Evolutionary conservation across 208 protist genomes (phyloP), one percentile per base, ranked within the genome.

Genomic region (Crithidia expoeki): DNA sequence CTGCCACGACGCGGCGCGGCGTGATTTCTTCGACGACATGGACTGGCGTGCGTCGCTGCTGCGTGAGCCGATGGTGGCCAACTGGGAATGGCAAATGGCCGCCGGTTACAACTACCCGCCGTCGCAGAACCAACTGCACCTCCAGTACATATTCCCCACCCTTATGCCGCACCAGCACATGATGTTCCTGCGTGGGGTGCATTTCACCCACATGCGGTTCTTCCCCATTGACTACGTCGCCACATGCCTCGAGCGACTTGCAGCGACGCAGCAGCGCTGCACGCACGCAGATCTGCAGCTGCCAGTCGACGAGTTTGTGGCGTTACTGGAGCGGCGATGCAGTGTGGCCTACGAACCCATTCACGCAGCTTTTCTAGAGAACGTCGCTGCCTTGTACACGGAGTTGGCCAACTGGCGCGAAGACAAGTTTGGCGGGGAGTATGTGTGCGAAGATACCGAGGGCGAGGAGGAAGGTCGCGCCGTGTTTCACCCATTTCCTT

Each of bases 81-180:
- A 56, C 10, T 28, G 55, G 52, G 68, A 81, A 27, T 52, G 42
- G 59, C 44, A 65, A 55, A 74, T 89, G 56, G 25, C 67, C 7
- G 46, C 58, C 32, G 86, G 89, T 21, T 93, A 88, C 76, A 94
- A 93, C 74, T 92, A 72, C 69, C 86, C 89, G 3, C 86, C 89
- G 1, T 93, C 86, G 27, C 89, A 94, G 62, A 90, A 91, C 53
- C 89, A 94, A 51, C 79, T 93, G 25, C 86, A 94, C 71, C 17
- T 94, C 17, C 86, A 94, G 70, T 94, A 88, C 75, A 90, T 94
- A 52, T 19, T 76, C 27, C 83, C 83, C 30, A 52, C 79, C 9
- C 76, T 94, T 21, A 77, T 94, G 40, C 86, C 89, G 25, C 90
- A 92, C 56, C 86, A 94, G 53, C 85, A 80, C 68, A 76, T 72